These are phyloP conservation scores for Aspergillus intermedius DNA, from an alignment of 2,329 filamentous ascomycete species.

Conservation along the genomic window DNA sequence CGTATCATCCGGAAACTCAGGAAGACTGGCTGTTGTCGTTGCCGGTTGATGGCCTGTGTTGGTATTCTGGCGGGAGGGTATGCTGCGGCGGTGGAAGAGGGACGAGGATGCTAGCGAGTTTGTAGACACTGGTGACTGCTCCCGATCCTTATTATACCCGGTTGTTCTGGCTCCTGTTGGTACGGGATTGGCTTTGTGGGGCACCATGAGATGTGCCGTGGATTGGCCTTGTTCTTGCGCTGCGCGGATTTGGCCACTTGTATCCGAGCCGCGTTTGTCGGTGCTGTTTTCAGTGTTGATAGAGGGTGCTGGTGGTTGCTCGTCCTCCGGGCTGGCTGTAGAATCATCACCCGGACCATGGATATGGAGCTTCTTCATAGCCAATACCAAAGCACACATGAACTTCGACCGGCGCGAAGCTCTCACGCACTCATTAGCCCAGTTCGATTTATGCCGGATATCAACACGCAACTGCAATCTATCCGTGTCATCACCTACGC, in stretches of 20 bases:
- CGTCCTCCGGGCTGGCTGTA: constrained; percentile 25
- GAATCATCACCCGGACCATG: constrained; percentile 68
- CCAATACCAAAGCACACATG: constrained; percentile 84
- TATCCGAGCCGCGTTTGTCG: constrained; percentile 52
- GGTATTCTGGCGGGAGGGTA: constrained; percentile 12
- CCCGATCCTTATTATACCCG: no score
- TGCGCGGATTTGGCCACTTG: background rate
- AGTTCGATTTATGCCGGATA: constrained; percentile 89
- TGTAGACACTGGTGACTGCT: background rate
- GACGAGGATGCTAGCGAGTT: background rate
- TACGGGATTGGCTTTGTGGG: background rate
- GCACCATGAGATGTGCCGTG: background rate
- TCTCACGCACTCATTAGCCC: constrained; percentile 79
- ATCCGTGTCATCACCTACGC: constrained; percentile 78
- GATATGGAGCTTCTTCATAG: constrained; percentile 81
- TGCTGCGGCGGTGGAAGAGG: constrained; percentile 21
- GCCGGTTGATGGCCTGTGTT: background rate
- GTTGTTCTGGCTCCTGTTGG: no score
- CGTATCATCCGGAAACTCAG: background rate
- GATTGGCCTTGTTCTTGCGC: background rate
- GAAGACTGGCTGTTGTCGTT: background rate
- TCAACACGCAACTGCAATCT: constrained; percentile 77
- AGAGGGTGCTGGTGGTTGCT: constrained; percentile 41
- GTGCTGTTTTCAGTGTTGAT: constrained; percentile 52
- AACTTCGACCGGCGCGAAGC: constrained; percentile 84